Base-by-base conservation (phyloP, 108 stramenopile genomes). In the Conticribra guillardii region DNA sequence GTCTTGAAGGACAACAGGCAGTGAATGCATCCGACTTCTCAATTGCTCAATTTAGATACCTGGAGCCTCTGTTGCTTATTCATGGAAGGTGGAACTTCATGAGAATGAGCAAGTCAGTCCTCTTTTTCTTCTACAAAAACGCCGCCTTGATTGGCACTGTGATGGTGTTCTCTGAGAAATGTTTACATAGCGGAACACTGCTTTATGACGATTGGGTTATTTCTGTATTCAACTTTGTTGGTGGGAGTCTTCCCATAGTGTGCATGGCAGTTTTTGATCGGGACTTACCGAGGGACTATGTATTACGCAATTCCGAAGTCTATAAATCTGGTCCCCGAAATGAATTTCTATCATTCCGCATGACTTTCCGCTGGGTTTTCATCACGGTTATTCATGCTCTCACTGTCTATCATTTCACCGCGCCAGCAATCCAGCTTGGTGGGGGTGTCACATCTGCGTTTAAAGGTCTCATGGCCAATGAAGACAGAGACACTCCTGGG, bases 61-160 rank as follows among this genome's bases (percentile, higher is more conserved):
- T 99, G 4, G 84, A 86, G 69, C 64, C 82, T 32, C 86, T 99
- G 0, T 62, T 99, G 51, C 86, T 99, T n/a, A 85, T 96, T 53
- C 99, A 99, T 69, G 99, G 99, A 4, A 84, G 97, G 32, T 96
- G 96, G 95, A 89, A 97, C 73, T 98, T 96, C 67, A 85, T 93
- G 34, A 91, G 99, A 50, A 76, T 94, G 65, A 80, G 84, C 54
- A 96, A 88, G 61, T 82, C 95, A 22, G 88, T 98, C 53, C 76
- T 99, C 9, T 99, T 92, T 79, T 94, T 94, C 37, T 98, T 99
- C 80, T 99, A 97, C 92, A 99, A 99, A 77, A 99, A 99, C 76
- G 86, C 97, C 41, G 82, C 96, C 17, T 84, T 98, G 67, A 92
- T 93, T 32, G 85, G 87, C 15, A 65, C 66, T 49, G 55, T 96